Percentiles rank a stretch among this genome's conserved stretches.
Conservation (phyloP, 352 stramenopile species). For the Globisporangium recalcitrans region DNA sequence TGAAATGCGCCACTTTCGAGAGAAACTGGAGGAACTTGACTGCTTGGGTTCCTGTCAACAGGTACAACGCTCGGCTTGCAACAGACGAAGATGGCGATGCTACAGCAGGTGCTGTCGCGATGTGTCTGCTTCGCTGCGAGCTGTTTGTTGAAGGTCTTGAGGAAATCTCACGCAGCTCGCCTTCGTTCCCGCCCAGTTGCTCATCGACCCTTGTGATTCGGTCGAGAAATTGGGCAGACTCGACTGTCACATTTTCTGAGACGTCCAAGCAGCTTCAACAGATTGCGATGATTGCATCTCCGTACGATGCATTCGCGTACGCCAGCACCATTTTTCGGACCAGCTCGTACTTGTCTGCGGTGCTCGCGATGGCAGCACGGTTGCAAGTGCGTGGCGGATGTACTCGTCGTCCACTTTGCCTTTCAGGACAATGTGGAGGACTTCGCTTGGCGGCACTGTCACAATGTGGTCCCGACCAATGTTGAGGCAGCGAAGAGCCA, state of each 20-base stretch:
- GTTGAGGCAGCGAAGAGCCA: constrained; percentile 59
- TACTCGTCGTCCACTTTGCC: constrained; percentile 52
- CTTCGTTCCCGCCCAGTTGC: background rate
- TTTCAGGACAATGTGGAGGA: constrained; percentile 56
- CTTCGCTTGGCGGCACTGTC: constrained; percentile 42
- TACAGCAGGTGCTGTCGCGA: background rate
- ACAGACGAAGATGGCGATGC: constrained; percentile 15
- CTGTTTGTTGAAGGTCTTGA: constrained; percentile 3
- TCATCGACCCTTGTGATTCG: constrained; percentile 33
- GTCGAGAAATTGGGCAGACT: constrained; percentile 57
- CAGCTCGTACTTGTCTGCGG: constrained; percentile 52
- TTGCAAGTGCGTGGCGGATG: constrained; percentile 49
- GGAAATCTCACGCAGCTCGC: background rate
- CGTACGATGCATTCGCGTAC: constrained; percentile 50
- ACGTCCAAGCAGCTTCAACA: constrained; percentile 71
- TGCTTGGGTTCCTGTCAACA: constrained; percentile 50
- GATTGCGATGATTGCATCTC: constrained; percentile 54
- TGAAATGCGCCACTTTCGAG: constrained; percentile 59
- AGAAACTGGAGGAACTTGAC: constrained; percentile 68
- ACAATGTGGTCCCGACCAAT: constrained; percentile 35
- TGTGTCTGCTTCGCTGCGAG: background rate
- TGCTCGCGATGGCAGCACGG: constrained; percentile 51
- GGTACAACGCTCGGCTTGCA: constrained; percentile 37
- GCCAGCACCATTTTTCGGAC: constrained; percentile 40
- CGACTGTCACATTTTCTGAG: constrained; percentile 56